Evolutionary conservation across 108 stramenopile genomes (phyloP), one percentile per base, ranked within the genome.

Genomic region (Cyclotella kingstonii): DNA sequence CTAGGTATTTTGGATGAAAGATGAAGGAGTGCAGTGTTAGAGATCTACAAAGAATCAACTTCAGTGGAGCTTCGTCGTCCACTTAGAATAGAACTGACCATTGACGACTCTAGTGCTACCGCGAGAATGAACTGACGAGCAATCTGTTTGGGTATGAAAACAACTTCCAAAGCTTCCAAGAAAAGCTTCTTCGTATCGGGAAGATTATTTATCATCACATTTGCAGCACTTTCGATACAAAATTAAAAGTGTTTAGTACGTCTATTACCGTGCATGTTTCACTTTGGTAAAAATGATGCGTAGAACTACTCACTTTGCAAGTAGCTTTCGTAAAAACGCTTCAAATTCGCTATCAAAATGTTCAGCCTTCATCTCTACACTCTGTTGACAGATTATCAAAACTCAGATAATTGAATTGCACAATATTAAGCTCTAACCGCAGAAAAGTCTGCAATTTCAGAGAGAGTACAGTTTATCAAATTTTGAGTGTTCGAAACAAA

Each of bases 131-230:
- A 41, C 62, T 92, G 90, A 19, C 70, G 73, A 9, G 66, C 84
- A 30, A 95, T 62, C 8, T 81, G 68, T 39, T 75, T 83, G 25
- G 90, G 89, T 27, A 72, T 84, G 58, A 95, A 93, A 8, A 91
- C 67, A 1, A 82, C 53, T 23, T 94, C 86, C 0, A 94, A 42
- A 35, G 81, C 58, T 49, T 89, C 86, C 22, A 79, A 4, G 2
- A 73, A 71, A n/a, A 79, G 54, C 36, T 78, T 41, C 60, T 78
- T 80, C 53, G 84, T 67, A 12, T 65, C 59, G 4, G 87, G 87
- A 4, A 72, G 39, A 44, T 78, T 34, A 0, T 36, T 18, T 39
- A 73, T 66, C 18, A 73, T 43, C 12, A 45, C 38, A 39, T 60
- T 61, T 47, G 77, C 65, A 12, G 52, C 40, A 3, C 76, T 68